phyloP scores from a whole-genome alignment of 2,329 filamentous ascomycete species.

The Aspergillus costaricaensis region DNA sequence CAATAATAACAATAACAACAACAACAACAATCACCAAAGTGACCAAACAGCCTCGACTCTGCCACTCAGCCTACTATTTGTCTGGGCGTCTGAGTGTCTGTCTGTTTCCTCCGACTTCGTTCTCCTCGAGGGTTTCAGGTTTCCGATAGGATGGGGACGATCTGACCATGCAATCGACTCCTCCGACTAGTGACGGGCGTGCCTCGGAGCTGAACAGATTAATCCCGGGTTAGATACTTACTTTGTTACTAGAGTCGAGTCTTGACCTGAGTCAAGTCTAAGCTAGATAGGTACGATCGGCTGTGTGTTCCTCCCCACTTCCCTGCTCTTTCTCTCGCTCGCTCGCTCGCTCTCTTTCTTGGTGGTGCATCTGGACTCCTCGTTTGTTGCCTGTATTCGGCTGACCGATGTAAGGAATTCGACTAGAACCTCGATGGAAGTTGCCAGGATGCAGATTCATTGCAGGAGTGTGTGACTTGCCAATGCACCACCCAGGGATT shows the following conservation, averaged over 20 bases:
- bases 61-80: too few relatives aligned
- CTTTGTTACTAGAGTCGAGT: too few relatives aligned
- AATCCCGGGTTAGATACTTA: background rate
- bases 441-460: too few relatives aligned
- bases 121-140: background rate
- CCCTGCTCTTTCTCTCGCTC: background rate
- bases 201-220: background rate
- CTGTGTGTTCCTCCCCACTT: constrained; percentile 1
- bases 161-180: background rate
- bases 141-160: constrained; percentile 1
- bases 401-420: constrained; percentile 14
- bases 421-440: constrained; percentile 16
- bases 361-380: background rate
- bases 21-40: too few relatives aligned
- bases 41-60: too few relatives aligned
- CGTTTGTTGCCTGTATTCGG: constrained; percentile 6
- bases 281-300: background rate
- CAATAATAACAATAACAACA: too few relatives aligned
- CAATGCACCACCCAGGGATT: too few relatives aligned
- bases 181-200: background rate
- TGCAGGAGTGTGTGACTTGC: too few relatives aligned
- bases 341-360: background rate
- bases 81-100: background rate
- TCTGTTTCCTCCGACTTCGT: background rate
- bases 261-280: background rate